Evolutionary conservation across 1,139 yeast species (phyloP), one percentile per base, ranked within the genome.

Genomic region (Pneumocystis jirovecii): DNA sequence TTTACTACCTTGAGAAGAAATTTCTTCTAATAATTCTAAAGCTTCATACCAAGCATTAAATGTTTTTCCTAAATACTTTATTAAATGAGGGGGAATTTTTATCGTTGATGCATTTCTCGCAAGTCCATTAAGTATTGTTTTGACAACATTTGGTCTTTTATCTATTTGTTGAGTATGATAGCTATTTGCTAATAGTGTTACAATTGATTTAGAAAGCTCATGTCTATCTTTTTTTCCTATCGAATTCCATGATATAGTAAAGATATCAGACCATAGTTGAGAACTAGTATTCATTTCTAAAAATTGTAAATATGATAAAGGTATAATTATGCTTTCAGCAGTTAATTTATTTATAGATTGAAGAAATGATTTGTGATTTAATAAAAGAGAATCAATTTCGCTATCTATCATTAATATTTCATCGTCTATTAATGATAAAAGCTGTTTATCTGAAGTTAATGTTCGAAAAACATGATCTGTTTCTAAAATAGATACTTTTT

Each of bases 31-130:
- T 25, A 90, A 82, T 67, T 86, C 85, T 63, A 95, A 84, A 12
- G 96, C 89, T 65, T 89, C 87, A 69, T 90, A 87, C 97, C 98
- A 93, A 0, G 96, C 86, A 74, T 89, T 85, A 74, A 87, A 93
- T 67, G 93, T 87, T 65, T 86, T 81, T 12, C 96, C 97, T 61
- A 93, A 78, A 71, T 91, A 90, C 73, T 91, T 95, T 63, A 91
- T 85, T 45, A 96, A 81, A 75, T 93, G 96, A 3, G 99, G 97
- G 4, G 99, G 98, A n/a, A 89, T 75, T 70, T 86, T 91, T 34
- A 71, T 63, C 10, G 90, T 77, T 35, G 82, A 86, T 21, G 85
- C 83, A 69, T 95, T 85, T 67, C 81, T 78, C 5, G 73, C 85
- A 42, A 89, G 82, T 61, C 96, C 97, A 70, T 86, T 95, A 63